Conservation (phyloP, 2,329 filamentous ascomycete species). For the Fusarium succisae region DNA sequence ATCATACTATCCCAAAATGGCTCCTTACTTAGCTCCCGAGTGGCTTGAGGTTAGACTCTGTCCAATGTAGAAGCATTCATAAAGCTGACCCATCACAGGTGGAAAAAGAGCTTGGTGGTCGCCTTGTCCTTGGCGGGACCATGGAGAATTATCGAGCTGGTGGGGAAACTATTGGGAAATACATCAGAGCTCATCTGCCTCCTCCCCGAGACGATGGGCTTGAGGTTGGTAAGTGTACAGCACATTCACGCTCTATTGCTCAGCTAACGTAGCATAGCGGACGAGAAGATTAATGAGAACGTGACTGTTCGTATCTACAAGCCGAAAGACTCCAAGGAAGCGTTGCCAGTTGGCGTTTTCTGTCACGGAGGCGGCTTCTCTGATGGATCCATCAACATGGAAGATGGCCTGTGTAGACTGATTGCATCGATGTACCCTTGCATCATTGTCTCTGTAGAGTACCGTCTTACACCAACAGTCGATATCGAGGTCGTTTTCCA, state of each 20-base stretch:
- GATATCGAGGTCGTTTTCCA: rapidly evolving
- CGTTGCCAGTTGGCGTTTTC: neutral
- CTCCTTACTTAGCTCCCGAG: neutral
- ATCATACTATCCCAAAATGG: neutral
- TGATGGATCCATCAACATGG: neutral
- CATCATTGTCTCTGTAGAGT: rapidly evolving
- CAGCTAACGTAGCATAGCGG: neutral
- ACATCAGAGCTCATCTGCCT: neutral
- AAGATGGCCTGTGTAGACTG: neutral
- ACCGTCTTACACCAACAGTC: neutral
- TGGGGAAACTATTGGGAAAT: neutral
- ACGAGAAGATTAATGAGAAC: rapidly evolving
- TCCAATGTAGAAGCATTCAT: rapidly evolving
- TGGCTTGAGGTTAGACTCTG: neutral
- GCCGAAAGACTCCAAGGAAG: neutral
- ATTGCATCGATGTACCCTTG: neutral
- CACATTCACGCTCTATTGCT: rapidly evolving
- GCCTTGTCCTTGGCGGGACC: neutral
- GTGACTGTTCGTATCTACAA: neutral
- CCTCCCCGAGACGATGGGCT: neutral
- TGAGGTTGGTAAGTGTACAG: neutral
- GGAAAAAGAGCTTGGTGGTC: neutral
- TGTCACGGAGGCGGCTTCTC: neutral
- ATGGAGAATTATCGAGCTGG: neutral
- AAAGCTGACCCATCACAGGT: neutral